Base-by-base conservation (phyloP, 228 moss, liverwort and hornwort genomes). In the Sphagnum magellanicum region DNA sequence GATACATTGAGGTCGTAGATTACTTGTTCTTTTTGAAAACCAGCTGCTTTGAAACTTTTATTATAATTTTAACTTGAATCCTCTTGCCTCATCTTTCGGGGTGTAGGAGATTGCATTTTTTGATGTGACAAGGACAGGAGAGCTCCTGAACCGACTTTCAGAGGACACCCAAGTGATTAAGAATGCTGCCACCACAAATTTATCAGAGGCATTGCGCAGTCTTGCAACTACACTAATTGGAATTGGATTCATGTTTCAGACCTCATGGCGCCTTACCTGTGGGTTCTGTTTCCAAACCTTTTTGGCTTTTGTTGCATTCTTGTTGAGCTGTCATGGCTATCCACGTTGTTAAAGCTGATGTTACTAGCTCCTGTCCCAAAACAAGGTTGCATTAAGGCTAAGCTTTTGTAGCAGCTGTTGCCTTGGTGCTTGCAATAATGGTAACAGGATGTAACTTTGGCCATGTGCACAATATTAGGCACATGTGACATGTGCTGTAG, bases 161-260 rank as follows among this genome's bases (percentile, higher is more conserved):
- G 97, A 98, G 77, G 97, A 98, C 71, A 93, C 87, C 67, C 88
- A 90, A 72, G 97, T 98, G 75, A 93, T 98, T 59, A 98, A 98
- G 78, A 98, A 83, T 86, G 97, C 97, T 63, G 87, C 93, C 59
- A 98, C 97, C 49, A 79, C 85, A 67, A 98, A 93, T 60, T 85
- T 98, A 75, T 98, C 97, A 68, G 89, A 90, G 84, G 81, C 93
- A 16, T 74, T 98, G 75, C 84, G 97, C 69, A 98, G 93, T 74
- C 78, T 98, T 74, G 90, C 97, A 53, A 98, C 97, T 75, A 64
- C 91, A 74, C 10, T 89, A 8, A 93, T 98, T 68, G 97, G 97
- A 75, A 79, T 93, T 84, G 93, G 87, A 61, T 98, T 98, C 61
- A 98, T 98, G 97, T 89, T 93, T 75, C 83, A 71, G 63, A 93